Percentiles rank a stretch among this genome's conserved stretches.
Evolutionary conservation across 2,329 filamentous ascomycete species (phyloP).

Genomic region (Fusarium nygamai): DNA sequence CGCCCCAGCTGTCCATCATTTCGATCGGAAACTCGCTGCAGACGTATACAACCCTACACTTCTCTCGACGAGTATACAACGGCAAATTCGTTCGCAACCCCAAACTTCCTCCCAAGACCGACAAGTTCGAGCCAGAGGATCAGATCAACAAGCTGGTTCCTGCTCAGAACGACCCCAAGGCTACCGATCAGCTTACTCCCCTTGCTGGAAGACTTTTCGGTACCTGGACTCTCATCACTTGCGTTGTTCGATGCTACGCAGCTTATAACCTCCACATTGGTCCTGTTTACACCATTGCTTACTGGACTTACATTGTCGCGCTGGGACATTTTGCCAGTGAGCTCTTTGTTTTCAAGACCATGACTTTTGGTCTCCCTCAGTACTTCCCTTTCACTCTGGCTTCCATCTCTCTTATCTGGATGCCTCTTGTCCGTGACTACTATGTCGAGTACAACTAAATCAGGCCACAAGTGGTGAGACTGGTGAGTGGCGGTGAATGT

Average conservation of each 20-base stretch:
- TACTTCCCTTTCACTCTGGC: conserved; percentile 65
- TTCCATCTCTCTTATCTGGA: conserved; percentile 65
- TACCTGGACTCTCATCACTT: conserved; percentile 85
- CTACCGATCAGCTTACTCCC: conserved; percentile 72
- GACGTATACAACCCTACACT: conserved; percentile 81
- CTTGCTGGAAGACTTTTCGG: conserved; percentile 84
- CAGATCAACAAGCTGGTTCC: conserved; percentile 62
- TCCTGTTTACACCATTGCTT: conserved; percentile 79
- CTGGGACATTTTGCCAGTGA: conserved; percentile 82
- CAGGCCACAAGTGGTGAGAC: neutral
- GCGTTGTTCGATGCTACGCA: conserved; percentile 81
- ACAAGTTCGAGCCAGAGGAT: conserved; percentile 61
- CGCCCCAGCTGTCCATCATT: conserved; percentile 77
- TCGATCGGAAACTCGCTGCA: conserved; percentile 88
- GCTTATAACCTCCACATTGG: conserved; percentile 82
- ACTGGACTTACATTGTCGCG: conserved; percentile 85
- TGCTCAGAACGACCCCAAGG: conserved; percentile 57
- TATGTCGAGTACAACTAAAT: conserved; percentile 65
- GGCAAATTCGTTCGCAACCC: conserved; percentile 66
- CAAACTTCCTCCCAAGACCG: conserved; percentile 53
- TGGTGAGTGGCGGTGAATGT: neutral
- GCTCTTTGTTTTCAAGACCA: conserved; percentile 81
- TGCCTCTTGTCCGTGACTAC: conserved; percentile 72
- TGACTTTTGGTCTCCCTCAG: conserved; percentile 69
- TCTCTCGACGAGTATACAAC: conserved; percentile 88